Evolutionary conservation across 345 rosid species (phyloP), one percentile per base, ranked within the genome.

Genomic region (Eucalyptus tenuipes): DNA sequence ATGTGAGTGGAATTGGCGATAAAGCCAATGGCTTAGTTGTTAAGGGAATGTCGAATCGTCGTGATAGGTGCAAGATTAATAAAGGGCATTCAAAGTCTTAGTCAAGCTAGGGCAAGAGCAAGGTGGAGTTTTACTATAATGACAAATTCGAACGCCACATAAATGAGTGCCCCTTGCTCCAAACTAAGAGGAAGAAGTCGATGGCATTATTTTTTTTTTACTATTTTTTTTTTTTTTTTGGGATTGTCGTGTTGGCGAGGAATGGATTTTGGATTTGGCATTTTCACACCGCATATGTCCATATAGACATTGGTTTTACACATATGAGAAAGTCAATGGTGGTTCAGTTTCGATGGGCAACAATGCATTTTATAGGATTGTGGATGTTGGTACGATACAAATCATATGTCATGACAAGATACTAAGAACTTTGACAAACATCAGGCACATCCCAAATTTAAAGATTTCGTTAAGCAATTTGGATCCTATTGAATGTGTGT

Each of bases 21-120:
- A 55, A 55, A 55, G 29, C 27, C 61, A 8, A 55, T 55, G 61
- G 29, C 61, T 55, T 55, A 55, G 27, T 55, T 55, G 61, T 55
- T 24, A 55, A 10, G 61, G 13, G 29, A 24, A 55, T 4, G 1
- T 55, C 3, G 27, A 24, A 24, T 55, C 1, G 1, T 55, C 0
- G 29, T 55, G 61, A 55, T 55, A 24, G 6, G 29, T 0, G 4
- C 27, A 22, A 22, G 27, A 55, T 22, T 55, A 55, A 24, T 55
- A 55, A 55, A 55, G 13, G 29, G 66, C 66, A 12, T 59, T 59
- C 66, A 25, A 59, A 27, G 4, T 59, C n/a, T 59, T 25, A 12
- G n/a, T 59, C n/a, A 3, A 3, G n/a, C n/a, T 59, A 0, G 66
- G n/a, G 27, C 66, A 59, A 59, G 66, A 59, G n/a, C 4, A 59